Evolutionary conservation across 164 flowering plant genomes (phyloP), one percentile per base, ranked within the genome.

Genomic region (Vitis labrusca): DNA sequence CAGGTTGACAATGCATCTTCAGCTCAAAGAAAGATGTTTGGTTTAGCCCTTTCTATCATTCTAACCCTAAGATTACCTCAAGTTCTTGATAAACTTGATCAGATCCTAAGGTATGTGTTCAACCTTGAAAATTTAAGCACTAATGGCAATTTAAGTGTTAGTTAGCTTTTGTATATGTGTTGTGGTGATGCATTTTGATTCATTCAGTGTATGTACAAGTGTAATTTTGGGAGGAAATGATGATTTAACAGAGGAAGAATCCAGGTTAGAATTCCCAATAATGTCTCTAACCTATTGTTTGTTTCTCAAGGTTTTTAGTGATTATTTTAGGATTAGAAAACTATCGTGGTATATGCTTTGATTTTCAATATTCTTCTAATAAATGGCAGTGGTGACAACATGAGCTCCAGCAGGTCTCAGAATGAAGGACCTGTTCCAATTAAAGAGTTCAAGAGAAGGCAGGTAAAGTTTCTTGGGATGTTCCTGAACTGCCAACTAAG

Each of bases 21-120:
- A 64, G 80, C 80, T 63, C 98, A 93, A 67, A 87, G 75, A 70
- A 95, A 90, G 83, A 80, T 82, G 49, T 72, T 80, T 82, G 96
- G 89, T 54, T 80, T 93, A 57, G 98, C 98, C 37, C 96, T 95
- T 70, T 89, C 99, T 23, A 82, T 91, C 56, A 85, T 88, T 76
- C 69, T 95, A 79, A 87, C 97, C 15, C 75, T 91, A 70, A 85
- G 97, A 78, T 65, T 90, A 75, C 96, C 97, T 79, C 91, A 91
- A 85, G 89, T 93, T 57, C 97, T 91, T 65, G 97, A 95, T 76
- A 91, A 82, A 77, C 89, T 95, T 69, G 99, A 95, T 86, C 94
- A 84, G 69, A 95, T 95, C 59, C 71, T 96, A 59, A 88, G 97
- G 99, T 96, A 78, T 57, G 57, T 50, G 2, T 19, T 65, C 14